Evolutionary conservation across 2,329 filamentous ascomycete species (phyloP), one percentile per base, ranked within the genome.

Genomic region (Dothideomycetes sp.): DNA sequence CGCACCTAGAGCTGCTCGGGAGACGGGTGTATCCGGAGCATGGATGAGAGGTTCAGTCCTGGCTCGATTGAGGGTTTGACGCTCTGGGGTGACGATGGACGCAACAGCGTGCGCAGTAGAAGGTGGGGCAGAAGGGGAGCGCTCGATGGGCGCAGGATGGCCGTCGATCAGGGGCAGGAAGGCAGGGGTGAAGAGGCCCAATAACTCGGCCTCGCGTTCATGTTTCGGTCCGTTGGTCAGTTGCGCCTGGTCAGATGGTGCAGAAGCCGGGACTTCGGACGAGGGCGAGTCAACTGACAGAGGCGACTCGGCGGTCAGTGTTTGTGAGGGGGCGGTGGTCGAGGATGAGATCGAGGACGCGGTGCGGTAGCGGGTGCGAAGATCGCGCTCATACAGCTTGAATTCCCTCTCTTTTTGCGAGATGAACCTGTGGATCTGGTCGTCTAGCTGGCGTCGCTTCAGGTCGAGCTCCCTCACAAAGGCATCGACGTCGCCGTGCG

Each of bases 351-450:
- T 17, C 9, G 37, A 13, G 11, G 18, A 8, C 15, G 38, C 13
- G 3, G 31, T 25, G 19, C 45, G 31, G 37, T 49, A 44, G 37
- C 45, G 45, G 28, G 35, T 45, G 34, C 47, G 48, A 41, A 58
- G 27, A 20, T 62, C 57, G 45, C 53, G 56, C 47, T 60, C 57
- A 42, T 49, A 58, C n/a, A 47, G 45, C 46, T 58, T 57, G 41
- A 56, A 60, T 33, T 62, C 59, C 25, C 57, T 44, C 41, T 62
- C 59, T 45, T 62, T 62, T 31, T 52, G 44, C 9, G 58, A 57
- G 30, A 61, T 58, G 46, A 59, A 62, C 30, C 56, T 57, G 47
- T 60, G 58, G 36, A 62, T 60, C 7, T 53, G 55, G 12, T 62
- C 59, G 41, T 62, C 59, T 30, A 61, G 48, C 47, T 57, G 54